Conservation (phyloP, 2,329 filamentous ascomycete genomes). For the Aspergillus eucalypticola region DNA sequence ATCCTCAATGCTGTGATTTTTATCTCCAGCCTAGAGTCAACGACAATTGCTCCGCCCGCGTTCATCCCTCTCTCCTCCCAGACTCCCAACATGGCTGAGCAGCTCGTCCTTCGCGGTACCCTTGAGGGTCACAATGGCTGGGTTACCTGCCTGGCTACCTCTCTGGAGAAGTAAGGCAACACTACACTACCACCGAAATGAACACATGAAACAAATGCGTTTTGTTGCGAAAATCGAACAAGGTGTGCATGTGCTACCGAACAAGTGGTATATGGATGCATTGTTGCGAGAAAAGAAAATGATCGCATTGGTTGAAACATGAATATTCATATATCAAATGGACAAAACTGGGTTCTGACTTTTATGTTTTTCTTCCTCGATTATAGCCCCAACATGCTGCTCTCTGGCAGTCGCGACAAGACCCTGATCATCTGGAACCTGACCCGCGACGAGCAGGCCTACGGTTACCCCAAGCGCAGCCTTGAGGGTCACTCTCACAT, state of each 20-base stretch:
- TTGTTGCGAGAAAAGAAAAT: slow-evolving; percentile 8
- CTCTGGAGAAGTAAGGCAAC: slow-evolving; percentile 86
- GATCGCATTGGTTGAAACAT: slow-evolving; percentile 20
- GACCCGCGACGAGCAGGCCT: slow-evolving; percentile 95
- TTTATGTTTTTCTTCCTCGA: slow-evolving; percentile 24
- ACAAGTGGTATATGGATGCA: not conserved
- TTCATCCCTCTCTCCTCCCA: slow-evolving; percentile 37
- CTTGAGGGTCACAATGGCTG: slow-evolving; percentile 99
- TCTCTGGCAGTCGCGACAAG: slow-evolving; percentile 97
- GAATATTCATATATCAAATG: slow-evolving; percentile 8
- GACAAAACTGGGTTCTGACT: slow-evolving; percentile 40
- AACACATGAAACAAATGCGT: not conserved
- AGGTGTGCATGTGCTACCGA: slow-evolving; percentile 12
- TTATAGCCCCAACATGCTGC: slow-evolving; percentile 94
- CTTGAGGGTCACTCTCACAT: slow-evolving; percentile 99
- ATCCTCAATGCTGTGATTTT: slow-evolving; percentile 39
- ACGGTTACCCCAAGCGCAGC: slow-evolving; percentile 98
- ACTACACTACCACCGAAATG: slow-evolving; percentile 5
- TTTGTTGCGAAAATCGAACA: slow-evolving; percentile 8
- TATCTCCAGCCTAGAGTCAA: slow-evolving; percentile 41
- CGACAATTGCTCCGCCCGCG: slow-evolving; percentile 44
- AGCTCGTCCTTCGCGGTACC: slow-evolving; percentile 94
- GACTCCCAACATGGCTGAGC: slow-evolving; percentile 73
- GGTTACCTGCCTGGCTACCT: slow-evolving; percentile 98
- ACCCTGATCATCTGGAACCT: slow-evolving; percentile 99